Conservation (phyloP, 2,329 filamentous ascomycete species). For the Phyllosticta citrichinensis region DNA sequence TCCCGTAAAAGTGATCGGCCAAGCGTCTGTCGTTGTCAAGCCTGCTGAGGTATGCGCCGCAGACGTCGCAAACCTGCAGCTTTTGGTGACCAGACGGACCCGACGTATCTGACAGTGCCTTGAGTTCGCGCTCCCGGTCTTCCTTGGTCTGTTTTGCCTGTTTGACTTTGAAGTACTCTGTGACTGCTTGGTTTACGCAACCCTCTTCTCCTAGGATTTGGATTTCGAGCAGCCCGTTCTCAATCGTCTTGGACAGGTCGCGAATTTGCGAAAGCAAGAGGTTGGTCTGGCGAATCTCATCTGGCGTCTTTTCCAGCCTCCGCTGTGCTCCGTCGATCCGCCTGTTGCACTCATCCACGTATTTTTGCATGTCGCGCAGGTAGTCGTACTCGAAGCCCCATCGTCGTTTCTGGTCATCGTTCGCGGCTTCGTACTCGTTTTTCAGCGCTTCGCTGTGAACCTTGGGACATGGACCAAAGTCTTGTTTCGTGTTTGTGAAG, state of each 20-base stretch:
- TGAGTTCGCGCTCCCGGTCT: constrained; percentile 78
- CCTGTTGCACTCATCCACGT: constrained; percentile 93
- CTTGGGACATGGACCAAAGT: constrained; percentile 80
- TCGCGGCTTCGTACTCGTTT: constrained; percentile 70
- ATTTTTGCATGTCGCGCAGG: constrained; percentile 87
- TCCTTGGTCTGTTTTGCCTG: constrained; percentile 72
- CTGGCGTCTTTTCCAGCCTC: constrained; percentile 89
- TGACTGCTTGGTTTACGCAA: constrained; percentile 70
- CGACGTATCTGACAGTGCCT: constrained; percentile 80
- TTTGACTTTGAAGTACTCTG: constrained; percentile 79
- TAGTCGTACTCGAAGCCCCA: constrained; percentile 96
- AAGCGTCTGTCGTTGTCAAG: constrained; percentile 89
- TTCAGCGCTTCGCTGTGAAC: constrained; percentile 84
- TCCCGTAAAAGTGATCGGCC: constrained; percentile 97
- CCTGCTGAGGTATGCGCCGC: constrained; percentile 83
- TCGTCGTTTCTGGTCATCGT: constrained; percentile 60
- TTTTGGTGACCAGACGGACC: constrained; percentile 95
- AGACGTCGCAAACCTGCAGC: constrained; percentile 96
- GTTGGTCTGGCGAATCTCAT: constrained; percentile 95
- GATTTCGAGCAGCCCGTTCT: constrained; percentile 75
- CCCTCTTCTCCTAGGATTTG: constrained; percentile 74
- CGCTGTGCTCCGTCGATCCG: constrained; percentile 86
- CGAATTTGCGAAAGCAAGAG: constrained; percentile 76
- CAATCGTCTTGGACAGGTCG: constrained; percentile 68
- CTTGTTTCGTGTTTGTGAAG: constrained; percentile 99